These are phyloP conservation scores for Magnusiomyces tetraspermus DNA, from an alignment of 1,139 yeast genomes.

Conservation along the genomic window DNA sequence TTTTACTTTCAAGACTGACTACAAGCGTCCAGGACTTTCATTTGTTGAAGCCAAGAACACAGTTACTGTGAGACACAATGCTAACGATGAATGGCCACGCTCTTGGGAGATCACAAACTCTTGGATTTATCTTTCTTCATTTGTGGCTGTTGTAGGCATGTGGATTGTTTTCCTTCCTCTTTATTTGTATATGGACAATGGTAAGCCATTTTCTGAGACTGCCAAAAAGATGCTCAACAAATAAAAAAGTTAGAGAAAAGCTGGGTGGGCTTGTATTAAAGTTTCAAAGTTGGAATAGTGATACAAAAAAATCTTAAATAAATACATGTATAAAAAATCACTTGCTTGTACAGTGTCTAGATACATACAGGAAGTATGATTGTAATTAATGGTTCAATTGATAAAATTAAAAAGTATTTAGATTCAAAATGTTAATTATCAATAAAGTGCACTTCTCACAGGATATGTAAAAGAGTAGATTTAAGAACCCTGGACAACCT, in stretches of 20 bases:
- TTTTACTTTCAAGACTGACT: constrained; percentile 76
- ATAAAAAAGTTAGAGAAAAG: constrained; percentile 42
- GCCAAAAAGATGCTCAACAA: not conserved
- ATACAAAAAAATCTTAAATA: not conserved
- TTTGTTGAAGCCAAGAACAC: constrained; percentile 57
- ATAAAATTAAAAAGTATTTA: not conserved
- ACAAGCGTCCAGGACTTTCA: constrained; percentile 67
- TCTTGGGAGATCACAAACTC: constrained; percentile 90
- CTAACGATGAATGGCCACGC: constrained; percentile 90
- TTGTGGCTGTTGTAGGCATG: constrained; percentile 56
- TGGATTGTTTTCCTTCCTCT: constrained; percentile 69
- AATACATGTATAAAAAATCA: too few species aligned
- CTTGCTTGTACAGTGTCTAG: too few species aligned
- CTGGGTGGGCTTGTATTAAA: too few species aligned
- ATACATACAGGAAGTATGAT: too few species aligned
- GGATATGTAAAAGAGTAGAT: too few species aligned
- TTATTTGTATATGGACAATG: constrained; percentile 40
- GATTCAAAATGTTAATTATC: constrained; percentile 5
- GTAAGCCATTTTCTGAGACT: constrained; percentile 1
- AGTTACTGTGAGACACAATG: constrained; percentile 85
- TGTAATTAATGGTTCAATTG: too few species aligned
- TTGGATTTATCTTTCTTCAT: constrained; percentile 78
- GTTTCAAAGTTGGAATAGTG: constrained; percentile 24
- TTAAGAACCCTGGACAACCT: constrained; percentile 28
- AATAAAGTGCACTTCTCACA: too few species aligned